Conservation (phyloP, 2,329 filamentous ascomycete species). For the Dactylellina haptotyla region DNA sequence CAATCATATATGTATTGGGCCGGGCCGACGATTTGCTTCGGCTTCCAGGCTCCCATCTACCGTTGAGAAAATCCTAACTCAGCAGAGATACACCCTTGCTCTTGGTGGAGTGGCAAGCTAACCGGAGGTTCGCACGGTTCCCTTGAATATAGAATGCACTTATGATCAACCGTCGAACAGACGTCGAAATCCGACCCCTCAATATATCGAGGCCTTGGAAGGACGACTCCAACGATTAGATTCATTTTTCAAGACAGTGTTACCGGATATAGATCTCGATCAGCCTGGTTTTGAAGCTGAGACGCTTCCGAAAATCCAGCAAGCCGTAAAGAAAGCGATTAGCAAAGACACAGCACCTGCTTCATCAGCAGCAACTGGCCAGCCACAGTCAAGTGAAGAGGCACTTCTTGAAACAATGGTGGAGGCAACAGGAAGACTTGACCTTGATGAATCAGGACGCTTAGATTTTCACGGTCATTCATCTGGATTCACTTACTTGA, state of each 20-base stretch:
- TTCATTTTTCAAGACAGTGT: slow-evolving; percentile 77
- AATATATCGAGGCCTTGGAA: slow-evolving; percentile 91
- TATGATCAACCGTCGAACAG: slow-evolving; percentile 95
- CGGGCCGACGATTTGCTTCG: no score
- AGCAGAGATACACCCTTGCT: no score
- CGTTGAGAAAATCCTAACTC: no score
- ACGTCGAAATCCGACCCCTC: slow-evolving; percentile 86
- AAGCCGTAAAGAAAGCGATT: slow-evolving; percentile 47
- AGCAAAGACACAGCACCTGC: slow-evolving; percentile 54
- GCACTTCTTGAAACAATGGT: slow-evolving; percentile 92
- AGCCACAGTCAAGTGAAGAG: slow-evolving; percentile 67
- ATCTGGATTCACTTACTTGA: slow-evolving; percentile 88
- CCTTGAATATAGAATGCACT: slow-evolving; percentile 76
- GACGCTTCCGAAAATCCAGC: slow-evolving; percentile 60
- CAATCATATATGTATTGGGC: no score
- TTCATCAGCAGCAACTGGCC: slow-evolving; percentile 43
- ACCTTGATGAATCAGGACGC: slow-evolving; percentile 88
- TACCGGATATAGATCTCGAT: slow-evolving; percentile 84
- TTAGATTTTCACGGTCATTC: slow-evolving; percentile 97
- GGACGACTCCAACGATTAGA: slow-evolving; percentile 84
- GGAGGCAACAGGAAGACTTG: slow-evolving; percentile 86
- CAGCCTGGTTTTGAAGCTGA: slow-evolving; percentile 82
- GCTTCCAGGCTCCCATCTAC: no score
- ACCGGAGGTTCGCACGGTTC: neutral
- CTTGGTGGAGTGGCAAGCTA: neutral